Percentiles rank a stretch among this genome's conserved stretches.
Evolutionary conservation across 140 eudicot genomes (phyloP).

Genomic region (Cichorium intybus): DNA sequence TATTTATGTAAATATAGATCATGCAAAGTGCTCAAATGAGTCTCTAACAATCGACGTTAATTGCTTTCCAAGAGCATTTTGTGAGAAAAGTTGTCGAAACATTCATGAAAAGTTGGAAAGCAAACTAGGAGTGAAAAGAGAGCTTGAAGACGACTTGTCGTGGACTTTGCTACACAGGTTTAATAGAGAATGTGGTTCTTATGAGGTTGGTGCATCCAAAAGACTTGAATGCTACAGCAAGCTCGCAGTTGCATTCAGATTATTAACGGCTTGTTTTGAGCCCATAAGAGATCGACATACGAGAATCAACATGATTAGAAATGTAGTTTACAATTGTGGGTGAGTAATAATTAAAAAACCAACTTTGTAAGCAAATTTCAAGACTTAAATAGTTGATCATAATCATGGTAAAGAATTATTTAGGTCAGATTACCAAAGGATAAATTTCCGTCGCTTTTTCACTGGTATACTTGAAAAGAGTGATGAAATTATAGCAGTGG

Average conservation of each 20-base stretch:
- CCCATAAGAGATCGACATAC: slow-evolving; percentile 61
- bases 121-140: slow-evolving; percentile 35
- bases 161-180: slow-evolving; percentile 55
- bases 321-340: slow-evolving; percentile 67
- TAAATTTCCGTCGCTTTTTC: slow-evolving; percentile 47
- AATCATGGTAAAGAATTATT: slow-evolving; percentile 8
- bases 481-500: slow-evolving; percentile 55
- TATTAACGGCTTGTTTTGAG: slow-evolving; percentile 50
- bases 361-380: background rate
- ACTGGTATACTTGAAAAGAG: slow-evolving; percentile 57
- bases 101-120: slow-evolving; percentile 42
- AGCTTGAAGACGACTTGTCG: slow-evolving; percentile 36
- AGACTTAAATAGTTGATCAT: background rate
- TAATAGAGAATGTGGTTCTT: slow-evolving; percentile 31
- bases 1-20: slow-evolving; percentile 37
- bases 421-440: slow-evolving; percentile 56
- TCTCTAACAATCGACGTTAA: slow-evolving; percentile 32
- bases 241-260: slow-evolving; percentile 49
- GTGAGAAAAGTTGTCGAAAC: slow-evolving; percentile 55
- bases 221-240: slow-evolving; percentile 48
- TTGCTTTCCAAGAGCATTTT: slow-evolving; percentile 38
- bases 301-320: slow-evolving; percentile 35
- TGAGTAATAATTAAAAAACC: slow-evolving; percentile 24
- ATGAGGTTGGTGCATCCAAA: slow-evolving; percentile 14
- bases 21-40: slow-evolving; percentile 37